Base-by-base conservation (phyloP, 2,329 filamentous ascomycete species). In the Aspergillus neotritici region DNA sequence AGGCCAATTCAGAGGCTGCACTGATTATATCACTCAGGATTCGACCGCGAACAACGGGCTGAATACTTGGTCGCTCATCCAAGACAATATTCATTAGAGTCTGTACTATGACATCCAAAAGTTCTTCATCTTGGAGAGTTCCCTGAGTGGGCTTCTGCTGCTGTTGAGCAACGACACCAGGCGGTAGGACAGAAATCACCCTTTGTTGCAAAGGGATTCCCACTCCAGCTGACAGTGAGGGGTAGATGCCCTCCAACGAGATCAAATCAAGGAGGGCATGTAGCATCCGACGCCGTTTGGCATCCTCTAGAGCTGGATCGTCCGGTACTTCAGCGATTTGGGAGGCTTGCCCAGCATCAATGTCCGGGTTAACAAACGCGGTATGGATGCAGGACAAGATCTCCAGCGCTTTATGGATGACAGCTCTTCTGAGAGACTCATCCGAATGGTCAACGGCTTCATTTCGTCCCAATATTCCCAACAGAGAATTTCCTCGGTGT, bases 181-280 rank as follows among this genome's bases (percentile, higher is more conserved):
- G 56, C 5, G 69, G 68, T 15, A 72, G 46, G 11, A 67, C 65
- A 16, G 69, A 70, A 32, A 70, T 67, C 6, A 72, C 61, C 37
- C 69, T 61, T 43, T 68, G 60, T 48, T 71, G 67, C 10, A 71
- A 52, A 9, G 69, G 69, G 35, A 72, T 66, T 1, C 68, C 68
- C 33, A 70, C 67, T 14, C 68, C 68, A 14, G 54, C 48, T 11
- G 68, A 70, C 12, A 71, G 55, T 5, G 58, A 69, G 5, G 69
- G 69, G 48, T 71, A 71, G 16, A 72, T 65, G 4, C 69, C 69
- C 46, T 72, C 69, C 5, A 71, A 46, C 3, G 69, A 69, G 31
- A 71, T 59, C 37, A 72, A 48, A 41, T 72, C 69, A 34, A 71
- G 51, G 5, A 72, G 51, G 4, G 66, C 64, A 57, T 71, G 62